Base-by-base conservation (phyloP, 345 rosid genomes). In the Gossypium anomalum region DNA sequence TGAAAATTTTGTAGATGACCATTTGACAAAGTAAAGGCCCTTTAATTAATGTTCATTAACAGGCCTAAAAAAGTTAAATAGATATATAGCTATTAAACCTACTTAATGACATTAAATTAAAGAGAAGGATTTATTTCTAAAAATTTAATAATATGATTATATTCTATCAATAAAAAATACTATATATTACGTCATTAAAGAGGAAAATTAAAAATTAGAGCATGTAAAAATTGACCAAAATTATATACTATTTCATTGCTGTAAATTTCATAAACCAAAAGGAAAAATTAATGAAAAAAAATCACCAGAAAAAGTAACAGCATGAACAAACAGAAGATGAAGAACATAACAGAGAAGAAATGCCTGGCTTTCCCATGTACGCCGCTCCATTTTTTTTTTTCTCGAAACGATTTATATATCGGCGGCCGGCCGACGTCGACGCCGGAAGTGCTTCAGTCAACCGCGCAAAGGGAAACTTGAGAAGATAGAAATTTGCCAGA, bases 331-430 rank as follows among this genome's bases (percentile, higher is more conserved):
- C 20, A 67, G 11, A 47, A 2, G 16, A 23, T 4, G 16, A 23
- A 58, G 34, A 47, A 45, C 62, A 22, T 1, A 20, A 23, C 6
- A 44, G 9, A 9, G 13, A 45, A 45, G 20, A 68, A 69, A 69
- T 69, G 72, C 72, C 72, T 69, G 72, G 72, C 72, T 69, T 69
- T 69, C 72, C 72, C 72, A 49, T 69, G 72, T 69, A 69, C 59
- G 72, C 72, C 72, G 20, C 44, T 48, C 16, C 10, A 19, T 19
- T 23, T 67, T 25, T 49, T 49, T 55, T 55, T 56, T 56, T 6
- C 58, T 55, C 9, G 22, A n/a, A 55, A 56, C 11, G 13, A 56
- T 10, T 19, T 57, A 44, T 22, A 38, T 15, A 34, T 5, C 29
- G 62, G 15, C 27, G 15, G 29, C 34, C 27, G 62, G 34, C 70